Percentiles rank a stretch among this genome's conserved stretches.
Evolutionary conservation across 495 filamentous ascomycete species (phyloP).

Genomic region (Lasiosphaeria hispida): DNA sequence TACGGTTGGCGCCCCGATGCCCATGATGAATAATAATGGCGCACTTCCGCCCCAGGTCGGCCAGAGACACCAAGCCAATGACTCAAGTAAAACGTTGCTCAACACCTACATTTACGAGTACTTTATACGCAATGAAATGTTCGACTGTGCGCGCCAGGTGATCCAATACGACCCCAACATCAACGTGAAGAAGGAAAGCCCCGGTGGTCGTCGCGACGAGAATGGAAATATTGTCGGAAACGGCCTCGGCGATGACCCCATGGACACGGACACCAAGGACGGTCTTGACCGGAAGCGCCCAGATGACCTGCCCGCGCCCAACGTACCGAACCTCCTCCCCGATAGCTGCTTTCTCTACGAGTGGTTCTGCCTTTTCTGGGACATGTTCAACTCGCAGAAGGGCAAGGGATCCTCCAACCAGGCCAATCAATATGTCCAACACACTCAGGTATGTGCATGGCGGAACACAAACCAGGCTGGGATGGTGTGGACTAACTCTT

Average conservation of each 20-base stretch:
- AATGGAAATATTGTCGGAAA: conserved; percentile 61
- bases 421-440: conserved; percentile 68
- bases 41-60: conserved; percentile 36
- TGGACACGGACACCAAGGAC: conserved; percentile 82
- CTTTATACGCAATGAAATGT: conserved; percentile 78
- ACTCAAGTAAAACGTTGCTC: conserved; percentile 51
- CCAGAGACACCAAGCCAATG: conserved; percentile 29
- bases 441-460: conserved; percentile 67
- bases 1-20: conserved; percentile 59
- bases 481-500: conserved; percentile 18
- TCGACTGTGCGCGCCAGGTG: conserved; percentile 73
- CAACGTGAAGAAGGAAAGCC: conserved; percentile 54
- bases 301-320: conserved; percentile 75
- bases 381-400: conserved; percentile 79
- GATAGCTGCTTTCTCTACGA: conserved; percentile 83
- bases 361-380: conserved; percentile 97
- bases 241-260: conserved; percentile 73
- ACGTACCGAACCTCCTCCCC: conserved; percentile 59
- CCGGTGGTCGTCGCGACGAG: conserved; percentile 60
- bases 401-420: conserved; percentile 52
- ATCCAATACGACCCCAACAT: conserved; percentile 59
- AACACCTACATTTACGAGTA: conserved; percentile 99
- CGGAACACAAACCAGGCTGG: neutral
- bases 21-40: conserved; percentile 74
- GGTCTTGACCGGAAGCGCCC: conserved; percentile 67